These are phyloP conservation scores for Alternaria sp. DNA, from an alignment of 2,329 filamentous ascomycete genomes.

Conservation along the genomic window DNA sequence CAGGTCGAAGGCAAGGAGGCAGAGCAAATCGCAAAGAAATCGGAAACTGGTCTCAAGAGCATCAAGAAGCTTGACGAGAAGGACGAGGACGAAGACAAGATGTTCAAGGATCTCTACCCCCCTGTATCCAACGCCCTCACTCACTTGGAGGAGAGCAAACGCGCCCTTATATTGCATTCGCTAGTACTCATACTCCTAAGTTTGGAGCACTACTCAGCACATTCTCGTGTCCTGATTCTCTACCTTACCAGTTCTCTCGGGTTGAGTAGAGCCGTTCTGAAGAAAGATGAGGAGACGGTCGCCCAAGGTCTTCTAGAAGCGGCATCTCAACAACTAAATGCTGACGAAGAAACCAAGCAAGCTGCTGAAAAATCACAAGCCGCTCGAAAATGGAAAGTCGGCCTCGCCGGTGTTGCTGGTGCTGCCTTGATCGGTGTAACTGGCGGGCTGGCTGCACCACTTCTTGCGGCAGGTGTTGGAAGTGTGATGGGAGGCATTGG, in stretches of 20 bases:
- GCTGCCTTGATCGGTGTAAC: constrained; percentile 87
- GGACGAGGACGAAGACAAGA: constrained; percentile 48
- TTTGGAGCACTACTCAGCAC: constrained; percentile 78
- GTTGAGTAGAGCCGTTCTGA: constrained; percentile 70
- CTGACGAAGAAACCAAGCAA: constrained; percentile 78
- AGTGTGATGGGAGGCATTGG: constrained; percentile 80
- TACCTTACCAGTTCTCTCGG: constrained; percentile 75
- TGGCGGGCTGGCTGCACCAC: constrained; percentile 77
- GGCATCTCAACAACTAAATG: constrained; percentile 74
- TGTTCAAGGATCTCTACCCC: constrained; percentile 53
- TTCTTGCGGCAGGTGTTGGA: constrained; percentile 82
- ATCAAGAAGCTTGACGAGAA: constrained; percentile 38
- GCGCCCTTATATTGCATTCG: constrained; percentile 74
- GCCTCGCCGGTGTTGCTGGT: constrained; percentile 85
- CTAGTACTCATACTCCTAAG: constrained; percentile 77
- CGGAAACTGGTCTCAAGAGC: constrained; percentile 35
- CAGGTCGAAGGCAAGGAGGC: constrained; percentile 34
- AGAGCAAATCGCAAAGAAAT: constrained; percentile 40
- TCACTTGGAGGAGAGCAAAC: constrained; percentile 67
- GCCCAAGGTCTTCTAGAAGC: constrained; percentile 78
- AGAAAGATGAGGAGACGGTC: constrained; percentile 77
- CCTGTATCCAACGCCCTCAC: constrained; percentile 60
- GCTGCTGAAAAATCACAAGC: constrained; percentile 72
- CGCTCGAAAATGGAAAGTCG: constrained; percentile 80
- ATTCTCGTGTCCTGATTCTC: constrained; percentile 76